Base-by-base conservation (phyloP, 2,329 filamentous ascomycete species). In the Westerdykella ornata region DNA sequence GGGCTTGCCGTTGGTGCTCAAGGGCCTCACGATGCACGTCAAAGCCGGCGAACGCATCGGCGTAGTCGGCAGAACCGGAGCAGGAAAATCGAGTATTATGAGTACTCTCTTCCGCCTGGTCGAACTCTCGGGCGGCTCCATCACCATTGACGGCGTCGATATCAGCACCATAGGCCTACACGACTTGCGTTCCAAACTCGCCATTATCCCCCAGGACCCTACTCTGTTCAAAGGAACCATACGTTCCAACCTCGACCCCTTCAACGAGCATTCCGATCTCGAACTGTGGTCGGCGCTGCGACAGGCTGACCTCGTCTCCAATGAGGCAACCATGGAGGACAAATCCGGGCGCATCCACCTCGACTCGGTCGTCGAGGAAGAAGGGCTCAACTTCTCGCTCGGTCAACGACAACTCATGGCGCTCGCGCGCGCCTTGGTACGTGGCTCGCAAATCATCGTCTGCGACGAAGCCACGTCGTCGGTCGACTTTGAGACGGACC, bases 341-440 rank as follows among this genome's bases (percentile, higher is more conserved):
- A 66, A 68, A 43, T 62, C 67, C n/a, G 65, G 66, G 8, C 80
- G 85, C 42, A 84, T 95, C 46, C 81, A 88, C 50, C 82, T 98
- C 16, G 90, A 97, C 66, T 84, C 78, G 13, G 59, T 80, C 2
- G 90, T 97, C 2, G 88, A 96, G 54, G 92, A 97, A 61, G 90
- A 96, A 68, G 92, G 92, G 0, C 76, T 95, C 46, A 97, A 97
- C 68, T 96, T 95, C 72, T 94, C 88, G 0, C 81, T 97, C 8
- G 90, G 90, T 5, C 90, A 97, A 69, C 81, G 92, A 3, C 92
- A 97, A 67, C 78, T 97, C 37, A 94, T 97, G 85, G 92, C 92
- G 1, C 75, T 98, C 1, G 89, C 89, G 0, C 82, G 92, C 1
- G 92, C 92, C 0, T 78, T 98, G 2, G 90, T 97, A 4, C 82